Evolutionary conservation across 768 basidiomycete species (phyloP).

Genomic region (Xanthoconium stramineum): DNA sequence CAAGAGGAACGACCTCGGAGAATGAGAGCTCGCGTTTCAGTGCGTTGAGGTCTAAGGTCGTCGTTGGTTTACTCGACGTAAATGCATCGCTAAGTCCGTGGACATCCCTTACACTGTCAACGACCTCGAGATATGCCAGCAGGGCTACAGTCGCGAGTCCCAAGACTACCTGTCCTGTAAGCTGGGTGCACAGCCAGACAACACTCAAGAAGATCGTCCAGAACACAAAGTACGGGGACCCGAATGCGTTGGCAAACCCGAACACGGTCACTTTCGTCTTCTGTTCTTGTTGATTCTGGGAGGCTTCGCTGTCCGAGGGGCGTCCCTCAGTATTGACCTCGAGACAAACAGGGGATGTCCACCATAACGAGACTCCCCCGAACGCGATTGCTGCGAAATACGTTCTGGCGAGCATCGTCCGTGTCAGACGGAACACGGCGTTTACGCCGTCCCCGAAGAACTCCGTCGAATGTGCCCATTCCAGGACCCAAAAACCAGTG

Average conservation of each 20-base stretch:
- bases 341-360: conserved; percentile 69
- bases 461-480: conserved; percentile 66
- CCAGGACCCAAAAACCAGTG: conserved; percentile 72
- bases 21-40: conserved; percentile 46
- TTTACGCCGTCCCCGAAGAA: conserved; percentile 42
- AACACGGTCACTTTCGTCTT: conserved; percentile 56
- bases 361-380: conserved; percentile 66
- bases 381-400: conserved; percentile 50
- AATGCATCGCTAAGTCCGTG: conserved; percentile 51
- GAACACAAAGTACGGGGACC: conserved; percentile 83
- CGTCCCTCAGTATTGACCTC: conserved; percentile 43
- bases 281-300: conserved; percentile 23
- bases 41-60: conserved; percentile 33
- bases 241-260: conserved; percentile 89
- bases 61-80: conserved; percentile 43
- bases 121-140: conserved; percentile 73
- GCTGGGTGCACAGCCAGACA: conserved; percentile 57
- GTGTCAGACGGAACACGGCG: conserved; percentile 42
- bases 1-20: conserved; percentile 67
- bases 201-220: conserved; percentile 63
- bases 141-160: conserved; percentile 61
- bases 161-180: conserved; percentile 80
- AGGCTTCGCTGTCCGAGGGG: conserved; percentile 4
- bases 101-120: conserved; percentile 80
- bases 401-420: conserved; percentile 62